Conservation (phyloP, 495 filamentous ascomycete species). For the Aspergillus biplanus region DNA sequence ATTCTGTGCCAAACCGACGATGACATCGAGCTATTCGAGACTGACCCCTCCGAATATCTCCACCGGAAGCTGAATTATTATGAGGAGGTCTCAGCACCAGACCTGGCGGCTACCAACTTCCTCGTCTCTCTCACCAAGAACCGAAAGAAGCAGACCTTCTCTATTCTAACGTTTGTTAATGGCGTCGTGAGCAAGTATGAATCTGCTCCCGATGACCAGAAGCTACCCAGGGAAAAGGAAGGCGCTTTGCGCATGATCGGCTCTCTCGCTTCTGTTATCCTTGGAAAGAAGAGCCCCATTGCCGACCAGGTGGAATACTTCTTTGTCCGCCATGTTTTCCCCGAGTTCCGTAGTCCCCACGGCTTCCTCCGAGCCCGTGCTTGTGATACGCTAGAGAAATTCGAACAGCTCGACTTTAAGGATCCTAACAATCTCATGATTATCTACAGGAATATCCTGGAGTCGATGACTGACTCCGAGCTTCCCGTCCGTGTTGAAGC, state of each 20-base stretch:
- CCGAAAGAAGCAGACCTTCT: slow-evolving; percentile 93
- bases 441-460: slow-evolving; percentile 94
- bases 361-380: slow-evolving; percentile 94
- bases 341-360: slow-evolving; percentile 90
- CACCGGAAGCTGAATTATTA: slow-evolving; percentile 97
- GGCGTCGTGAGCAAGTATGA: slow-evolving; percentile 90
- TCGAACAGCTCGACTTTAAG: slow-evolving; percentile 94
- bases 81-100: slow-evolving; percentile 93
- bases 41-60: slow-evolving; percentile 92
- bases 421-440: slow-evolving; percentile 91
- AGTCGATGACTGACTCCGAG: slow-evolving; percentile 91
- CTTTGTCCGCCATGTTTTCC: slow-evolving; percentile 96
- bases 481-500: slow-evolving; percentile 94
- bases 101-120: slow-evolving; percentile 97
- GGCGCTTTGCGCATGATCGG: slow-evolving; percentile 97
- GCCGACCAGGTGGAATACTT: slow-evolving; percentile 99
- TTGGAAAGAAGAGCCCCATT: slow-evolving; percentile 97
- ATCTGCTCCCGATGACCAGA: slow-evolving; percentile 77
- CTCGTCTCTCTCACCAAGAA: slow-evolving; percentile 91
- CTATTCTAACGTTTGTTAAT: slow-evolving; percentile 91
- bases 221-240: slow-evolving; percentile 93
- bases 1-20: slow-evolving; percentile 91
- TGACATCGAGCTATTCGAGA: slow-evolving; percentile 90
- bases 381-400: slow-evolving; percentile 97
- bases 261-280: slow-evolving; percentile 87